Base-by-base conservation (phyloP, 805 yeast species). In the Torulaspora delbrueckii region DNA sequence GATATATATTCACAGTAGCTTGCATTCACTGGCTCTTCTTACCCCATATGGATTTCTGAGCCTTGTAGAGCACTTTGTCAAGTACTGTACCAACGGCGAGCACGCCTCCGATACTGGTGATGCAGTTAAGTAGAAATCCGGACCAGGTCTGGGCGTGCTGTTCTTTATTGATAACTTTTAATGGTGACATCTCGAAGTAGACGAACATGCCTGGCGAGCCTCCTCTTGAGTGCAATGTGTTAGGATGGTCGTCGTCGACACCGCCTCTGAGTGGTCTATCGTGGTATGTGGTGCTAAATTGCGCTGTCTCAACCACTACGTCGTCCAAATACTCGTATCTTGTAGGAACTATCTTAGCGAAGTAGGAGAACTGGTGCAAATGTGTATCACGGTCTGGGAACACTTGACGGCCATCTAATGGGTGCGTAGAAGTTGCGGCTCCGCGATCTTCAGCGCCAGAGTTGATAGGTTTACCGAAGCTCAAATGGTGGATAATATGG, bases 71-170 rank as follows among this genome's bases (percentile, higher is more conserved):
- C 2, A 95, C 81, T 48, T 88, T 78, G 65, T 93, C 99, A 38
- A 90, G 66, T 30, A 90, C 79, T 0, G 96, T 84, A 8, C 96
- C 98, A 23, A 91, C 89, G 23, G 96, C 90, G 48, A 93, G 72
- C 8, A 93, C 89, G 39, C 98, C 97, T 8, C 97, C 98, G 33
- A 91, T 76, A 6, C 95, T 87, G 45, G 96, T 84, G 54, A 93
- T 79, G 23, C 86, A 86, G 28, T 90, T 88, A 48, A 89, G 70
- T 22, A 88, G 58, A 61, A 90, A 89, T 1, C 89, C 86, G 25
- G 90, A 82, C 82, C 93, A 85, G 1, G 93, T 76, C 62, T 82
- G 84, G 13, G 65, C 63, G 47, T 72, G 73, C 39, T 69, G 81
- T 65, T 93, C 95, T 47, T 79, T 75, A 68, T 91, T 88, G 59